Base-by-base conservation (phyloP, 2,329 filamentous ascomycete genomes). In the Salinomyces thailandicus region DNA sequence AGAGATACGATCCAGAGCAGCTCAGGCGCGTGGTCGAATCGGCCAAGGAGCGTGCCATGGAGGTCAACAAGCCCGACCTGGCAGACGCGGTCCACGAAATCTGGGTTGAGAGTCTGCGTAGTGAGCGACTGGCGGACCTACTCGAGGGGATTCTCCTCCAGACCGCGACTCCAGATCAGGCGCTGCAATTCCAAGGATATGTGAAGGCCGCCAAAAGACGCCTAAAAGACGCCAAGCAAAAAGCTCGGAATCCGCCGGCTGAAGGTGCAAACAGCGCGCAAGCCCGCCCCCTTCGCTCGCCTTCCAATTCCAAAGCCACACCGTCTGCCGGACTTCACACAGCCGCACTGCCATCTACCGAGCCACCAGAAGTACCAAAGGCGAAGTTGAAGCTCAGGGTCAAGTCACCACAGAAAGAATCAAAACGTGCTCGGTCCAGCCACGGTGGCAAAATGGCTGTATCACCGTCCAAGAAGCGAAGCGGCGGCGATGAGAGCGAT, bases 81-180 rank as follows among this genome's bases (percentile, higher is more conserved):
- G 61, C 59, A 17, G 44, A 47, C 14, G 66, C 66, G 9, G 49
- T 71, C 7, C 54, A 60, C 39, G 54, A 63, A 33, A 54, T 71
- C 31, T 64, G 62, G 49, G 48, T 59, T 17, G 52, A 64, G 35
- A 64, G 62, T 47, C 52, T 58, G 18, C 49, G 41, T 12, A 55
- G 68, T 33, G 36, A 47, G 12, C 43, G 43, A 14, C 47, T 69
- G 16, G 55, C 58, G 27, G 47, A 57, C 17, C 50, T 67, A 3
- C 55, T 72, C 5, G 55, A 66, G 24, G 58, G 59, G 5, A 59
- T 69, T 19, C 55, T 69, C 20, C 53, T 58, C 8, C 59, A 64
- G 37, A 59, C 51, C 15, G 52, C 60, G 22, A 63, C 60, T 2
- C 37, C 50, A 18, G 51, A 60, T 35, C 62, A 70, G 41, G 60